Evolutionary conservation across 1,139 yeast species (phyloP), one percentile per base, ranked within the genome.

Genomic region (Protomyces arabidopsidicola): DNA sequence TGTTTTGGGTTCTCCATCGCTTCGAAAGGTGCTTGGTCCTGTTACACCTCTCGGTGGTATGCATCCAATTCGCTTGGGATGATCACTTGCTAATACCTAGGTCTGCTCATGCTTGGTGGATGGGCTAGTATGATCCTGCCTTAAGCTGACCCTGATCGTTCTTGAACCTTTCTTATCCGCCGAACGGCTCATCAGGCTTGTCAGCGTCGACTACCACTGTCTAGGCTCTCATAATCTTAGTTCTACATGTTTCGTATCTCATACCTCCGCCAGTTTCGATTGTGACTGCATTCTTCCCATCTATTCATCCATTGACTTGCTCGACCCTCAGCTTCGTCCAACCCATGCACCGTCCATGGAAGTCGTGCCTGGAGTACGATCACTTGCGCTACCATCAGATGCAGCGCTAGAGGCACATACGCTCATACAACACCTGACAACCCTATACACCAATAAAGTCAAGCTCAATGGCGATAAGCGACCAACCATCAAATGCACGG

Each of bases 31-130:
- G 31, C 56, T 64, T n/a, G 66, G 66, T 2, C 66, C 66, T 2
- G 45, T 64, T 10, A 64, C 66, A 20, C 66, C 66, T 6, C 16
- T 64, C 2, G 66, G 66, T 3, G 66, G 65, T 39, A 36, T 10
- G 55, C 18, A 20, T 27, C 31, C 31, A 5, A 27, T 27, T 4
- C 0, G 6, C 31, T 12, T 2, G 31, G 6, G 6, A 8, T 27
- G 31, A 27, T 8, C 31, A 27, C 31, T 27, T 27, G 31, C 31
- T 27, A 0, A 16, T 18, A 6, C 48, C 18, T 18, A 42, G 48
- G 48, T 42, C 48, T 42, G 24, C 24, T 42, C 2, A 42, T 42
- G 48, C 48, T 42, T 18, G 48, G 48, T 20, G 48, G 48, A 10
- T 42, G 48, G 48, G 48, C 48, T 9, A 42, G 48, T 10, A 42